These are phyloP conservation scores for Exophiala viscosa DNA, from an alignment of 2,329 filamentous ascomycete species.

Conservation along the genomic window DNA sequence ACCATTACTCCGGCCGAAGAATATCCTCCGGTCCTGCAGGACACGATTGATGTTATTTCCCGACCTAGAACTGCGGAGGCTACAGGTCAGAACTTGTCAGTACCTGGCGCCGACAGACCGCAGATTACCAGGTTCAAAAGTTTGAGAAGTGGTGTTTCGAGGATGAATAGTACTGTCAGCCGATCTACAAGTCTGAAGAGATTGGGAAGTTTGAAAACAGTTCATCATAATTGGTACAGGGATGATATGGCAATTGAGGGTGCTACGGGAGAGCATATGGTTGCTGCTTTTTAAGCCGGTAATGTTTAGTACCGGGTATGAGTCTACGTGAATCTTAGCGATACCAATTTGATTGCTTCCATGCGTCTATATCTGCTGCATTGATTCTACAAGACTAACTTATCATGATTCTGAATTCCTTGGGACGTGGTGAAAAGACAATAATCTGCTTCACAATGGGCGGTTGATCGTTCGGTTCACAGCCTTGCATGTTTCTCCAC, in stretches of 20 bases:
- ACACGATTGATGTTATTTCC: constrained; percentile 19
- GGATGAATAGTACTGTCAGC: constrained; percentile 54
- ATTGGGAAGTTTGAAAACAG: constrained; percentile 56
- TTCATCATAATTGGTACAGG: constrained; percentile 26
- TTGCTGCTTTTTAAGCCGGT: constrained; percentile 20
- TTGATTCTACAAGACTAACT: background rate
- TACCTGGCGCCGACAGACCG: constrained; percentile 16
- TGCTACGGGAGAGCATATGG: constrained; percentile 19
- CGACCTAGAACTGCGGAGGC: constrained; percentile 12
- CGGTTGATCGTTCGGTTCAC: too few relatives aligned
- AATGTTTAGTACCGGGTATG: background rate
- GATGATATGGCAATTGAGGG: constrained; percentile 26
- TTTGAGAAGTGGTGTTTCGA: constrained; percentile 22
- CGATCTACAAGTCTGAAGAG: constrained; percentile 92
- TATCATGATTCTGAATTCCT: too few relatives aligned
- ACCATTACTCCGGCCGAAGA: constrained; percentile 7
- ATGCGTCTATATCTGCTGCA: background rate
- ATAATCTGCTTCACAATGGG: too few relatives aligned
- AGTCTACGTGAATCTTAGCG: constrained; percentile 8
- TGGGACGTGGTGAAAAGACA: too few relatives aligned
- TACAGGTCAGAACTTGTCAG: constrained; percentile 13
- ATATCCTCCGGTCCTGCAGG: constrained; percentile 8
- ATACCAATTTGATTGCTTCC: background rate
- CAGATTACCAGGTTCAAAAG: constrained; percentile 29
- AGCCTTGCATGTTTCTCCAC: too few relatives aligned